These are phyloP conservation scores for Acanthamoeba polyphaga DNA, from an alignment of 208 protist species.

Conservation along the genomic window DNA sequence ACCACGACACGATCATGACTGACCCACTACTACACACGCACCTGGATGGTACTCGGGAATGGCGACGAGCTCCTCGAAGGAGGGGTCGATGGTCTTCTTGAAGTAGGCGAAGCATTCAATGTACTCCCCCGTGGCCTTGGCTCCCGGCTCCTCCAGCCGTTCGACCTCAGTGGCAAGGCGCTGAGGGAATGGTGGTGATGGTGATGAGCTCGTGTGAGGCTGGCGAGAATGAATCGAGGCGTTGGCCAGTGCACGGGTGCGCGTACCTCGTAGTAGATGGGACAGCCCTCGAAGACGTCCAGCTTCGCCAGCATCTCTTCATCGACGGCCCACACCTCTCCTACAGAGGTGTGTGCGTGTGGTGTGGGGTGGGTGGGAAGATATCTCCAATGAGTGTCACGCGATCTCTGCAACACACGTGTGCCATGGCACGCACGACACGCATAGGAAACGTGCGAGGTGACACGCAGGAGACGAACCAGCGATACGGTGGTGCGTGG, in stretches of 20 bases:
- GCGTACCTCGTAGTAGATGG: constrained; percentile 33
- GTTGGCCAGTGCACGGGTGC: neutral
- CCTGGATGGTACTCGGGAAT: constrained; percentile 43
- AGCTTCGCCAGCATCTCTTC: constrained; percentile 51
- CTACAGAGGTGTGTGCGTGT: neutral
- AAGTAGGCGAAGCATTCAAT: constrained; percentile 49
- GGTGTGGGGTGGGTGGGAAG: too few species aligned
- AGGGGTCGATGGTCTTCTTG: constrained; percentile 17
- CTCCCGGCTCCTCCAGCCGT: neutral
- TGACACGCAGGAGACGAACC: neutral
- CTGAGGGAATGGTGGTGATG: neutral
- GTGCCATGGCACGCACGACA: too few species aligned
- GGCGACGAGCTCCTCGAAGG: neutral
- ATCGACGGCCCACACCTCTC: constrained; percentile 51
- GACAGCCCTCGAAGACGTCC: constrained; percentile 51
- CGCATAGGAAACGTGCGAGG: neutral
- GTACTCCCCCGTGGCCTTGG: neutral
- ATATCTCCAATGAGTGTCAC: neutral
- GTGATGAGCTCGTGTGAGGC: neutral
- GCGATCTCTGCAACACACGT: too few species aligned
- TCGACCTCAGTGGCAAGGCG: neutral
- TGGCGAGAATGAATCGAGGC: too few species aligned
- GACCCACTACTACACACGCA: neutral
- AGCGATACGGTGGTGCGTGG: neutral
- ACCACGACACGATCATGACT: neutral